Evolutionary conservation across 75 land plant species (phyloP).

Genomic region (Pseudotsuga menziesii): DNA sequence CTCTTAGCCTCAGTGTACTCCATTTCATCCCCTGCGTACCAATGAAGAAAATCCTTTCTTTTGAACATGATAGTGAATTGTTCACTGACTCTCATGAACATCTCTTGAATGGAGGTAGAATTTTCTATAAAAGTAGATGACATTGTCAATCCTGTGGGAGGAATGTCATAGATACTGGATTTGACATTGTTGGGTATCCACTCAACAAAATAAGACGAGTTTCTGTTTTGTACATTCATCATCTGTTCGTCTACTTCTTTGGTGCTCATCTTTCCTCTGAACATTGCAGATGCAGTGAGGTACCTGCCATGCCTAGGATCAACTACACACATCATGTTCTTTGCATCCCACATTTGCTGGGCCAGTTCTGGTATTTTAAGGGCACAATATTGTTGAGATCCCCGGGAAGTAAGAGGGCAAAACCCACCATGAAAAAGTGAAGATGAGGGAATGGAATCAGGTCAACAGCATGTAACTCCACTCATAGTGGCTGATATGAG

Average conservation of each 20-base stretch:
- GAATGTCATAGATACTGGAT: conserved; percentile 54
- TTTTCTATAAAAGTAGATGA: conserved; percentile 38
- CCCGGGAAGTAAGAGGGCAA: conserved; percentile 35
- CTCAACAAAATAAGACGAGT: conserved; percentile 60
- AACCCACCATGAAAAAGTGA: conserved; percentile 38
- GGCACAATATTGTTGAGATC: conserved; percentile 35
- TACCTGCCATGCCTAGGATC: conserved; percentile 46
- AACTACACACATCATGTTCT: conserved; percentile 55
- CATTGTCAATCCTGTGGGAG: conserved; percentile 30
- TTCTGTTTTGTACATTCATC: conserved; percentile 71
- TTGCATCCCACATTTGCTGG: conserved; percentile 46
- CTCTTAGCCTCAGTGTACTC: conserved; percentile 61
- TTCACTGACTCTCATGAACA: conserved; percentile 42
- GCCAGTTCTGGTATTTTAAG: conserved; percentile 9
- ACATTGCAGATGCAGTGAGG: conserved; percentile 59
- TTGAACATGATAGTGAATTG: conserved; percentile 52
- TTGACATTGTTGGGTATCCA: conserved; percentile 58
- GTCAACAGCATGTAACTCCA: conserved; percentile 41
- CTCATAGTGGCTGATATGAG: conserved; percentile 46
- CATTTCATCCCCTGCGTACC: conserved; percentile 52
- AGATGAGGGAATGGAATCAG: conserved; percentile 28
- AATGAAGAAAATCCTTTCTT: conserved; percentile 40
- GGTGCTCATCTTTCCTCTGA: conserved; percentile 53
- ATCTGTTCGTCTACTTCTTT: conserved; percentile 58
- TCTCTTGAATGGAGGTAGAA: conserved; percentile 41